Conservation (phyloP, 1,139 yeast species). For the Yamadazyma pseudoaaseri region DNA sequence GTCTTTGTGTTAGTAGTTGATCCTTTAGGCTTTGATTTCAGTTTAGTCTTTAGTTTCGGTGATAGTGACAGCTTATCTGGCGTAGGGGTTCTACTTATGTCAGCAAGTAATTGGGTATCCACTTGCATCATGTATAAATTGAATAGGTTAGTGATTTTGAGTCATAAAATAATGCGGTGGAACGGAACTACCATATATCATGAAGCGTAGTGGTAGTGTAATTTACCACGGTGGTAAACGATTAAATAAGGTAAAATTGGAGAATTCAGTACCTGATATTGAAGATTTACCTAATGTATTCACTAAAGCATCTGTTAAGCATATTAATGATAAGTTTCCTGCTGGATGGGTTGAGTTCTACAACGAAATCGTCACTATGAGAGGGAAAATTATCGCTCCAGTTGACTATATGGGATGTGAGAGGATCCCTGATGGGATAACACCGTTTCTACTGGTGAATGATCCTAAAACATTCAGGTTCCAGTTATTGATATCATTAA, state of each 20-base stretch:
- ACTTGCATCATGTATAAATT: not conserved
- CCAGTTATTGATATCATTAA: conserved; percentile 73
- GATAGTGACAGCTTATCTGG: conserved; percentile 1
- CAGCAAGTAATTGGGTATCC: too few species aligned
- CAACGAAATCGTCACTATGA: conserved; percentile 61
- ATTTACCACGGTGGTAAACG: too few species aligned
- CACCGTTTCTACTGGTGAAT: conserved; percentile 23
- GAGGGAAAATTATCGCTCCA: conserved; percentile 65
- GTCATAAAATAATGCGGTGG: conserved; percentile 9
- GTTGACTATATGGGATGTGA: conserved; percentile 92
- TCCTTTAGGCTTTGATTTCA: conserved; percentile 14
- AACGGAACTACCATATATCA: conserved; percentile 6
- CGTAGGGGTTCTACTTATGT: conserved; percentile 2
- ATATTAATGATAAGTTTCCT: conserved; percentile 29
- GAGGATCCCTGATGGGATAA: conserved; percentile 55
- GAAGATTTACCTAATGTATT: conserved; percentile 12
- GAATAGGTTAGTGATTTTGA: conserved; percentile 5
- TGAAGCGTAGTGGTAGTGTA: too few species aligned
- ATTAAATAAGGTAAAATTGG: not conserved
- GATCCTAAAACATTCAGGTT: conserved; percentile 55
- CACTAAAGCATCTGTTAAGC: conserved; percentile 4
- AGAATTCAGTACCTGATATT: conserved; percentile 4
- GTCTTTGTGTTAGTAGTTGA: conserved; percentile 43
- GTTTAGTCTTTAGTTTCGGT: not conserved
- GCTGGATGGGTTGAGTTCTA: conserved; percentile 55